A percentile compares a stretch with the other conserved stretches of the same genome.
Evolutionary conservation across 2,329 filamentous ascomycete genomes (phyloP).

Genomic region (Tetracladium maxilliforme): DNA sequence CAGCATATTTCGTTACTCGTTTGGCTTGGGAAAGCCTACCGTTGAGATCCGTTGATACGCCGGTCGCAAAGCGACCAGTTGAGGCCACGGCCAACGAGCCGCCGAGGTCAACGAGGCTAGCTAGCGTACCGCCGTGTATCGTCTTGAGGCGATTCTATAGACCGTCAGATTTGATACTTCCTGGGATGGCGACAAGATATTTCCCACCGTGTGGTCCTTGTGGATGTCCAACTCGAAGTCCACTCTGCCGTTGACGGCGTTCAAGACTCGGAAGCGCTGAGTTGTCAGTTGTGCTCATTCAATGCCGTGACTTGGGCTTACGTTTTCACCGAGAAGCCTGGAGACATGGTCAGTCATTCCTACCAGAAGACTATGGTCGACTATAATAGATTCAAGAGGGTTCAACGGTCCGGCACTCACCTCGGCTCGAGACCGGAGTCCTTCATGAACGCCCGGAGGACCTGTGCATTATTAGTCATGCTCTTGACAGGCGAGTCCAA

Average conservation of each 20-base stretch:
- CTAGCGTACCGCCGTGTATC: slow-evolving; percentile 66
- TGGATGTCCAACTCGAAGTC: slow-evolving; percentile 64
- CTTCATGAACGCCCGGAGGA: slow-evolving; percentile 71
- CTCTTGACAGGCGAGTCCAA: not conserved
- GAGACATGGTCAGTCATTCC: no score
- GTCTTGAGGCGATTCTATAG: slow-evolving; percentile 59
- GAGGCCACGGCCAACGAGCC: slow-evolving; percentile 52
- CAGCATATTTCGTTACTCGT: slow-evolving; percentile 1
- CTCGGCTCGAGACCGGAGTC: slow-evolving; percentile 82
- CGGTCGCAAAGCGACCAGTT: slow-evolving; percentile 45
- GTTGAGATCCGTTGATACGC: slow-evolving; percentile 51
- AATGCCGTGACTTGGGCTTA: slow-evolving; percentile 3
- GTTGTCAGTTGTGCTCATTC: no score
- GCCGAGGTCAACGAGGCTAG: slow-evolving; percentile 56
- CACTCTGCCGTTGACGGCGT: slow-evolving; percentile 50
- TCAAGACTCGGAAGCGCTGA: slow-evolving; percentile 28
- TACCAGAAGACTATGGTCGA: no score
- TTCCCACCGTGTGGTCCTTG: slow-evolving; percentile 56
- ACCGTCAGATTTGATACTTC: slow-evolving; percentile 1
- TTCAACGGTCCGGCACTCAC: slow-evolving; percentile 26
- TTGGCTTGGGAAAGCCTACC: slow-evolving; percentile 19
- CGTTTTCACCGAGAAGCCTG: slow-evolving; percentile 17
- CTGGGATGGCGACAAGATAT: not conserved
- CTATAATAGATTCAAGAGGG: not conserved
- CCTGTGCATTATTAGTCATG: slow-evolving; percentile 30